These are phyloP conservation scores for Leishmania tarentolae DNA, from an alignment of 208 protist species.

Conservation along the genomic window DNA sequence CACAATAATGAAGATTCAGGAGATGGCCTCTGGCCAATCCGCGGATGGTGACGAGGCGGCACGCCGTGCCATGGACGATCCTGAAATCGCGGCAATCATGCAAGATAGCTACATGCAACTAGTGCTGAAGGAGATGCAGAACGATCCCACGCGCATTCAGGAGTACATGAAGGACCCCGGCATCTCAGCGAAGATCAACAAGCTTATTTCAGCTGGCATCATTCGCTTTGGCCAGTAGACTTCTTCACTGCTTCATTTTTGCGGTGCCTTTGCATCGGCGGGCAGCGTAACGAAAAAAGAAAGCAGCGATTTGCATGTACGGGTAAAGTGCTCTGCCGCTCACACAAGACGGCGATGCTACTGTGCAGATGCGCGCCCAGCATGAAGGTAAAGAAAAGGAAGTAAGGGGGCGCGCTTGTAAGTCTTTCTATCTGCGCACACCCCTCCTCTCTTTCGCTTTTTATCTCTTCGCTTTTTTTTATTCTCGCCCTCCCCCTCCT, in stretches of 20 bases:
- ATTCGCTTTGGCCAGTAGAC: slow-evolving; percentile 84
- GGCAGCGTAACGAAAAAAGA: neutral
- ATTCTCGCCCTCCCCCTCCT: neutral
- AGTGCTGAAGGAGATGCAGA: slow-evolving; percentile 91
- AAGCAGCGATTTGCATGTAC: neutral
- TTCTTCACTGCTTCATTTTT: neutral
- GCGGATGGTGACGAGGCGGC: slow-evolving; percentile 88
- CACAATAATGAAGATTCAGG: slow-evolving; percentile 93
- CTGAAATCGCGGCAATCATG: slow-evolving; percentile 95
- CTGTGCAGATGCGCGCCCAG: neutral
- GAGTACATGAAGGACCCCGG: slow-evolving; percentile 94
- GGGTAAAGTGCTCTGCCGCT: neutral
- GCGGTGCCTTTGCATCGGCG: neutral
- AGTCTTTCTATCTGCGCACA: neutral
- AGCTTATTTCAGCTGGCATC: slow-evolving; percentile 96
- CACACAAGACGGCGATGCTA: neutral
- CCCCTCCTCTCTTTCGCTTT: neutral
- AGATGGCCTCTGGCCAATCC: slow-evolving; percentile 82
- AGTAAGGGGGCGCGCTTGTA: neutral
- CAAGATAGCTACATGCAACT: slow-evolving; percentile 93
- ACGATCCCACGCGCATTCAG: slow-evolving; percentile 85
- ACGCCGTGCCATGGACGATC: slow-evolving; percentile 92
- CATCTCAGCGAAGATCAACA: slow-evolving; percentile 94
- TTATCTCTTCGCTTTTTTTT: neutral
- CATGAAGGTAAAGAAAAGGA: neutral